A percentile compares a stretch with the other conserved stretches of the same genome.
Evolutionary conservation across 352 stramenopile species (phyloP).

Genomic region (Sclerospora graminicola): DNA sequence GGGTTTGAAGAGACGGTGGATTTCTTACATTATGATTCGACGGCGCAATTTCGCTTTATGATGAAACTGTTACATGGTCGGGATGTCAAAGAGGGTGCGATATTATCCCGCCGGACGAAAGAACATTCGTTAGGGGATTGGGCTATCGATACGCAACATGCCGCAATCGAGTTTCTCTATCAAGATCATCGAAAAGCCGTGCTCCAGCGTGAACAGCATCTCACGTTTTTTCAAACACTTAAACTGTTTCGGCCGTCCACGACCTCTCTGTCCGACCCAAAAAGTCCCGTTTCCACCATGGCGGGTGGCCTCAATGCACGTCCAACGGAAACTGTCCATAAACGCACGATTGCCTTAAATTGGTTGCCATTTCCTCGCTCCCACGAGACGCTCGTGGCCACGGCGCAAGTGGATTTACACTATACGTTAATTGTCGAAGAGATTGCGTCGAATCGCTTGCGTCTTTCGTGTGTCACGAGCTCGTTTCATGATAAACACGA

Average conservation of each 20-base stretch:
- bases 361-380: conserved; percentile 43
- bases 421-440: conserved; percentile 62
- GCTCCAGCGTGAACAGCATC: conserved; percentile 35
- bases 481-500: conserved; percentile 41
- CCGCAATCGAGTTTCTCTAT: conserved; percentile 50
- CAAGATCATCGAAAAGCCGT: conserved; percentile 42
- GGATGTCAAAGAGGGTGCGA: conserved; percentile 42
- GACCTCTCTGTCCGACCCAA: conserved; percentile 4
- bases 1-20: conserved; percentile 51
- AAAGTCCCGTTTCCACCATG: conserved; percentile 5
- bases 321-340: conserved; percentile 38
- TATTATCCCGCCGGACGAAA: conserved; percentile 31
- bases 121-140: conserved; percentile 24
- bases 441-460: conserved; percentile 30
- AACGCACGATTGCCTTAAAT: conserved; percentile 43
- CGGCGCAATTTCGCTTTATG: conserved; percentile 41
- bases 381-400: conserved; percentile 18
- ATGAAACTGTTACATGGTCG: conserved; percentile 48
- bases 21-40: conserved; percentile 47
- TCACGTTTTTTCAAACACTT: conserved; percentile 59
- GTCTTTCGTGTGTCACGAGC: conserved; percentile 44
- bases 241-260: conserved; percentile 43
- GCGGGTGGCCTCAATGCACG: conserved; percentile 17
- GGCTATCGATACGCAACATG: conserved; percentile 37
- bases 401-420: conserved; percentile 35